Evolutionary conservation across 2,329 filamentous ascomycete species (phyloP), one percentile per base, ranked within the genome.

Genomic region (Trichoderma sp.): DNA sequence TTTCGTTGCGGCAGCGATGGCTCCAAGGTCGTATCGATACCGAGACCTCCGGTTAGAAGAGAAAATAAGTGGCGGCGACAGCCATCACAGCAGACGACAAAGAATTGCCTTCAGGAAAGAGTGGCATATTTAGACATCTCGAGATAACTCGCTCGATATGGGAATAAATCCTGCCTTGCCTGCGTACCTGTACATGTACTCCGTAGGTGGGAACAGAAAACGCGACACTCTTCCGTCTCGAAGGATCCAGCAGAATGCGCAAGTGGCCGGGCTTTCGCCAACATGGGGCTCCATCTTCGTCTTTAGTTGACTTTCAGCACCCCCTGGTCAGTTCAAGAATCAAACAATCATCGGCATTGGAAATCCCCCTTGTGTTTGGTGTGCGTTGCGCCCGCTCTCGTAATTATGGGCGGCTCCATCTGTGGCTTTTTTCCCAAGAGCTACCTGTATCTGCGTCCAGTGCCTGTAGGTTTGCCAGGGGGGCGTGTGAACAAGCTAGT

Each of bases 361-460:
- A n/a, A 45, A 11, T 45, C 24, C 50, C 68, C 68, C 68, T 50
- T 71, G 35, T 35, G 29, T 21, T 18, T 35, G 65, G 45, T 56
- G 65, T 38, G 38, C 35, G 35, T 50, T 71, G 68, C 68, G 69
- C 69, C 69, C 69, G 59, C 60, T 72, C 59, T 72, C 59, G 31
- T 50, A 64, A 64, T 71, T 56, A 63, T 35, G 41, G 63, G 69
- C 60, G 69, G 60, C 69, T 72, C 69, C 69, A 64, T 72, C 24
- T 65, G 59, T 38, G 29, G 29, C 21, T 45, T 64, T 53, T 64
- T 24, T 35, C n/a, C 29, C 16, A 11, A 27, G 33, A 64, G 69
- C n/a, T 64, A 35, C 63, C 60, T 53, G 60, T 38, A 31, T 45
- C 33, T 24, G 35, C 3, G 35, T 33, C 33, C 50, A 56, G 50